Conservation (phyloP, 2,329 filamentous ascomycete genomes). For the Triangularia verruculosa region DNA sequence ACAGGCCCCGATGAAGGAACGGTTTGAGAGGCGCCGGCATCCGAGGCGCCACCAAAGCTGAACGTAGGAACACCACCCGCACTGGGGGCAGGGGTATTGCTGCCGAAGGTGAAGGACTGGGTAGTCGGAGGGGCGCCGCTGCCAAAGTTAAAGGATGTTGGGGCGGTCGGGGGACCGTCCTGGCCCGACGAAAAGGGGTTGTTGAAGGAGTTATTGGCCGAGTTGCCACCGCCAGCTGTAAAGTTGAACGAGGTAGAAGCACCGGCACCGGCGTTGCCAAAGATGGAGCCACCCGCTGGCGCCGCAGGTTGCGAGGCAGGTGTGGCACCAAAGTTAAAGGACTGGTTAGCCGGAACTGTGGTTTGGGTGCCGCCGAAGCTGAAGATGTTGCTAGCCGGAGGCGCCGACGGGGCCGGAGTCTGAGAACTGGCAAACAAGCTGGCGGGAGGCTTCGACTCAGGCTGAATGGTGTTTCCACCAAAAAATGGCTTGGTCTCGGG, state of each 20-base stretch:
- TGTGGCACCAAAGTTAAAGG: constrained; percentile 22
- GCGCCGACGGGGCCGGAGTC: constrained; percentile 12
- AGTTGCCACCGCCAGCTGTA: constrained; percentile 29
- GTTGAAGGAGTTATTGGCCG: constrained; percentile 34
- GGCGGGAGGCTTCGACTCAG: constrained; percentile 12
- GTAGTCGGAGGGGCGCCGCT: constrained; percentile 30
- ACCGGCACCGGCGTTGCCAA: constrained; percentile 29
- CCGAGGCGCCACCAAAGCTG: constrained; percentile 38
- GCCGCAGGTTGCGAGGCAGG: constrained; percentile 19
- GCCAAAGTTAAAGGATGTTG: constrained; percentile 41
- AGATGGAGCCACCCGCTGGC: constrained; percentile 25
- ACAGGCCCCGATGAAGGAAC: constrained; percentile 14
- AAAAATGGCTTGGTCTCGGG: constrained; percentile 36
- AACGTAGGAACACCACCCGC: constrained; percentile 31
- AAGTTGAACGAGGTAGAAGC: constrained; percentile 40
- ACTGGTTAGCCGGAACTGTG: constrained; percentile 9
- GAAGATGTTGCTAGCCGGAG: constrained; percentile 11
- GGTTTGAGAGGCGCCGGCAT: constrained; percentile 15
- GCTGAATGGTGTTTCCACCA: constrained; percentile 4
- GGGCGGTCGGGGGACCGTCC: constrained; percentile 22
- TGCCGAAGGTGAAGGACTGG: constrained; percentile 28
- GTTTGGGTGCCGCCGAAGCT: constrained; percentile 17
- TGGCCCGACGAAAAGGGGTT: constrained; percentile 38
- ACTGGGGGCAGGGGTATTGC: constrained; percentile 19
- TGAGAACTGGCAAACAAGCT: constrained; percentile 17